Base-by-base conservation (phyloP, 768 basidiomycete genomes). In the Ramaria sp. region DNA sequence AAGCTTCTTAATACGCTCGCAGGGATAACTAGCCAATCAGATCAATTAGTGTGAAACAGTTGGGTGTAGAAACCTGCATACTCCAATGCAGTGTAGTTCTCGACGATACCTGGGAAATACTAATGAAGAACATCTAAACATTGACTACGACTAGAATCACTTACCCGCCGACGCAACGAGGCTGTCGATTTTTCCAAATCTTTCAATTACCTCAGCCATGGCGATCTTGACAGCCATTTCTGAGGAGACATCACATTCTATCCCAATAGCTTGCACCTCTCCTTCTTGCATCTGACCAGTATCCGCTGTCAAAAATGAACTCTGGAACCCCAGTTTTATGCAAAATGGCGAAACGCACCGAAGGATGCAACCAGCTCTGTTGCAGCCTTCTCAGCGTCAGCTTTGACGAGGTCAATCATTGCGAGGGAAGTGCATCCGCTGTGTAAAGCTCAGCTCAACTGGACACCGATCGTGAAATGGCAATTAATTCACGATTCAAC, bases 11-110 rank as follows among this genome's bases (percentile, higher is more conserved):
- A 91, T 81, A 50, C 86, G 83, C 58, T 91, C 85, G 50, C 82
- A 79, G 2, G 94, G 94, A 70, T 97, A 92, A 44, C 86, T 88
- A 55, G 49, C 20, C 22, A 15, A 38, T 2, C 61, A 27, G 44
- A n/a, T 41, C 20, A 41, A 41, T 16, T 7, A 7, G 20, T n/a
- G 39, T 41, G 32, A 41, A 41, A 2, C 39, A 41, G n/a, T 41
- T 56, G 27, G 53, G 15, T 32, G 24, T 42, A 48, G 7, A n/a
- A 39, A n/a, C n/a, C 15, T 12, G 70, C 78, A 64, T 64, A 92
- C 80, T 92, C 88, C 52, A 91, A 76, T 1, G 91, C 90, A 36
- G 88, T 71, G 67, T 85, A 88, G 70, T 93, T 94, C 70, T 94
- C 87, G 60, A 86, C 81, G 57, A 91, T 88, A 36, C 88, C 88